Conservation (phyloP, 371 early-diverging fungal species). For the Zopfochytrium polystomum region DNA sequence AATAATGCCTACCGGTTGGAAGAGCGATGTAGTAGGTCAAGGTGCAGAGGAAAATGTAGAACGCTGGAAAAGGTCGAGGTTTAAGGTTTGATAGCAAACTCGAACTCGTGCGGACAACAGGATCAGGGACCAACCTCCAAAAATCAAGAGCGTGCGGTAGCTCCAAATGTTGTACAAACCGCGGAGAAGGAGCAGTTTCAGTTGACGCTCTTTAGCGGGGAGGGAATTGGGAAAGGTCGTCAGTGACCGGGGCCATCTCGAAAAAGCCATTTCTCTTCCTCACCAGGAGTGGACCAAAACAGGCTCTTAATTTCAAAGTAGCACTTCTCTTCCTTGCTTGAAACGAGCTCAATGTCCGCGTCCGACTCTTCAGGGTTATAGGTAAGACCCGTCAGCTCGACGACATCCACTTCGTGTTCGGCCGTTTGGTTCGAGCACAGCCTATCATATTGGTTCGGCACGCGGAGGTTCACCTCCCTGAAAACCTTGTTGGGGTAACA, state of each 20-base stretch:
- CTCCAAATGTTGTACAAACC: constrained; percentile 30
- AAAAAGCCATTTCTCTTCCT: not conserved
- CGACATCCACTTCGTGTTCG: not conserved
- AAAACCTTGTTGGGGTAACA: constrained; percentile 1
- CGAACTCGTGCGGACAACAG: not conserved
- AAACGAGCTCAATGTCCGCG: not conserved
- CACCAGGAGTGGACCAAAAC: constrained; percentile 35
- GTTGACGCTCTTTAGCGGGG: constrained; percentile 28
- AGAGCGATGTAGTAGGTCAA: constrained; percentile 39
- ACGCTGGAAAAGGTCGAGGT: no score
- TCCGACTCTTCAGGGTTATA: constrained; percentile 2
- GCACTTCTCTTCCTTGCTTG: constrained; percentile 18
- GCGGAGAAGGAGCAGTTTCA: constrained; percentile 32
- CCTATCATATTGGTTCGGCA: not conserved
- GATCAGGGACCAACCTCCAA: not conserved
- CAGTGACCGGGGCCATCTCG: not conserved
- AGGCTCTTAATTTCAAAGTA: constrained; percentile 34
- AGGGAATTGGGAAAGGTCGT: no score
- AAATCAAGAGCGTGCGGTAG: constrained; percentile 17
- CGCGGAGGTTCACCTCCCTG: not conserved
- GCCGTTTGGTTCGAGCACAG: not conserved
- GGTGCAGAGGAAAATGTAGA: constrained; percentile 26
- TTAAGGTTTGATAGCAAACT: no score
- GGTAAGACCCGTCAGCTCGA: not conserved
- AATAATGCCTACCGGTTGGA: constrained; percentile 30